Conservation (phyloP, 192 early-diverging fungal genomes). For the Linnemannia schmuckeri region DNA sequence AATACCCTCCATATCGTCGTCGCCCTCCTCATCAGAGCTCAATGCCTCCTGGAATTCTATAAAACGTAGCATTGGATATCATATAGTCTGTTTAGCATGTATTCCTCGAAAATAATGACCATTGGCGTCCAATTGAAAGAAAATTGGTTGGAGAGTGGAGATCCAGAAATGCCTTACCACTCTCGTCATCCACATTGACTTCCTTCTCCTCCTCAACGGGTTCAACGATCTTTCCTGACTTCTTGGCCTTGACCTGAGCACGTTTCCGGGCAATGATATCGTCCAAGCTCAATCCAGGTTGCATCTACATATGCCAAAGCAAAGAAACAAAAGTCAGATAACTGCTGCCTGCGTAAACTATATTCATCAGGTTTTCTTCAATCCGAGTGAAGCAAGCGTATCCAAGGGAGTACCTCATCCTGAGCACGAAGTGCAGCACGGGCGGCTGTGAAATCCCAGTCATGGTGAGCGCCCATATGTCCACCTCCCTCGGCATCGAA, state of each 20-base stretch:
- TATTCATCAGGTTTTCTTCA: neutral
- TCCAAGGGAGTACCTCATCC: conserved; percentile 52
- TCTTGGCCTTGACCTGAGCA: conserved; percentile 51
- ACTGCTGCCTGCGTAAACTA: neutral
- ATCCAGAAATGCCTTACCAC: conserved; percentile 30
- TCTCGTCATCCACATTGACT: conserved; percentile 49
- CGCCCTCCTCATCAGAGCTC: conserved; percentile 49
- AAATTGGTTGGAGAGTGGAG: neutral
- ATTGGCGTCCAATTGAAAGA: neutral
- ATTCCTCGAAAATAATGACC: neutral
- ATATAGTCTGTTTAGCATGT: neutral
- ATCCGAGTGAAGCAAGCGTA: neutral
- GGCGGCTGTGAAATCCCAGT: conserved; percentile 87
- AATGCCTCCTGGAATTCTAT: conserved; percentile 53
- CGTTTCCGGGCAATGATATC: conserved; percentile 48
- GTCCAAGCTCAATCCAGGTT: conserved; percentile 50
- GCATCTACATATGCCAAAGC: conserved; percentile 15
- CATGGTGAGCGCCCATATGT: conserved; percentile 67
- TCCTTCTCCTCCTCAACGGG: conserved; percentile 52
- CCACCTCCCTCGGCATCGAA: conserved; percentile 84
- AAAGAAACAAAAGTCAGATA: neutral
- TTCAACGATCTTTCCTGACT: conserved; percentile 52
- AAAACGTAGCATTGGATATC: conserved; percentile 1
- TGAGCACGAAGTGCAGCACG: conserved; percentile 77
- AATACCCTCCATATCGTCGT: conserved; percentile 41